Base-by-base conservation (phyloP, 73 alveolate genomes). In the Paraurostyla sp. region DNA sequence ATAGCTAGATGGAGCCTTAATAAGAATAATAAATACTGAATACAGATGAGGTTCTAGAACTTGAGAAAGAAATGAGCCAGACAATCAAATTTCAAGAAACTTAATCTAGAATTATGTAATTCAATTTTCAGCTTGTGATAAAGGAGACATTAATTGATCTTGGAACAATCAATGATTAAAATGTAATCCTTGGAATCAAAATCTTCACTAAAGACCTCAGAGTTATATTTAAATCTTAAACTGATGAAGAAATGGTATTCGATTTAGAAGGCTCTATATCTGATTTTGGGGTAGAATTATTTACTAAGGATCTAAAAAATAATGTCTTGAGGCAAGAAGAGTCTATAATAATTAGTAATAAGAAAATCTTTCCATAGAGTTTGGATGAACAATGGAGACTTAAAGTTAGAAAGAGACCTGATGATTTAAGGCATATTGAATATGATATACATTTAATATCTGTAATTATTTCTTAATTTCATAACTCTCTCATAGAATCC, bases 231-330 rank as follows among this genome's bases (percentile, higher is more conserved):
- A 69, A 43, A 23, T 69, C 58, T 18, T 18, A 41, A 25, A 6
- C 65, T 4, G 20, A 69, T 41, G 38, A 48, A 11, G 73, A 49
- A 11, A 43, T 32, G 33, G 4, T 48, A 7, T 46, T 75, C 23
- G 87, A 75, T 4, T 23, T 48, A 35, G 38, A 48, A 49, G 69
- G 32, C n/a, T 75, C 87, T 9, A 75, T 75, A 9, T 48, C 51
- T 46, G 87, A 75, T 48, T 75, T 75, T 49, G 87, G 87, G 27
- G 73, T 38, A 6, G 75, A 75, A 9, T 23, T 75, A 18, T 75
- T 75, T 33, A 20, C 16, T 22, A 11, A 27, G n/a, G 51, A 75
- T 38, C 4, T 6, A 30, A 15, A 29, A 9, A 29, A 13, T 4
- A 35, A 50, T 6, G 40, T 22, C 2, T 9, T 23, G 3, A 29